Base-by-base conservation (phyloP, 108 stramenopile genomes). In the Conticribra weissflogii region DNA sequence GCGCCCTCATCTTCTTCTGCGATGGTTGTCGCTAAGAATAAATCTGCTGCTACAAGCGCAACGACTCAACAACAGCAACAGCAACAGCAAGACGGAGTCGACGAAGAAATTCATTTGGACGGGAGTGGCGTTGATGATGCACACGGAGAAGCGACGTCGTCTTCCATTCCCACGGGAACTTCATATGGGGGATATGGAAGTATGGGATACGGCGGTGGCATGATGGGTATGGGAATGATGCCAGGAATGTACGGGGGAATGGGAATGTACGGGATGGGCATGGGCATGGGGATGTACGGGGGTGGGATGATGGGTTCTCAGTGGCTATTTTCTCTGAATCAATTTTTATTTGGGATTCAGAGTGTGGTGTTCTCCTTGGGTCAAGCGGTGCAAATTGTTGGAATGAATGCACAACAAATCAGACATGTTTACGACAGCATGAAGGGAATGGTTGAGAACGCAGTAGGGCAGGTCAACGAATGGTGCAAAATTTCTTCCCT, bases 351-450 rank as follows among this genome's bases (percentile, higher is more conserved):
- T 64, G 82, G 88, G 0, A 68, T 94, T 29, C 93, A 94, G 59
- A 90, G 72, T 45, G 79, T 92, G 0, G 73, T 94, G 1, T 94
- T 90, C 68, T 90, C 90, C 2, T 41, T 94, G 9, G 85, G 87
- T 18, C 90, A 91, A 72, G 93, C 88, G 3, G 83, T 94, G 3
- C 85, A 94, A 55, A 81, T 94, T 56, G 66, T 94, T 22, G 89
- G 93, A 7, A 91, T 87, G 83, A 94, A 94, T 74, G 86, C 90
- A 44, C 89, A 94, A 41, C 86, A 83, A 22, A 63, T 94, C 46
- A 76, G 86, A 24, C 86, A 90, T 48, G 60, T 91, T 30, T 87
- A 81, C 53, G 88, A 90, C 36, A 80, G 86, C 16, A 48, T 81
- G 22, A 79, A 71, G 51, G 75, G 82, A 2, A 88, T 92, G 87